A percentile compares a stretch with the other conserved stretches of the same genome.
Conservation (phyloP, 2,329 filamentous ascomycete species). For the Phyllosticta citribraziliensis region DNA sequence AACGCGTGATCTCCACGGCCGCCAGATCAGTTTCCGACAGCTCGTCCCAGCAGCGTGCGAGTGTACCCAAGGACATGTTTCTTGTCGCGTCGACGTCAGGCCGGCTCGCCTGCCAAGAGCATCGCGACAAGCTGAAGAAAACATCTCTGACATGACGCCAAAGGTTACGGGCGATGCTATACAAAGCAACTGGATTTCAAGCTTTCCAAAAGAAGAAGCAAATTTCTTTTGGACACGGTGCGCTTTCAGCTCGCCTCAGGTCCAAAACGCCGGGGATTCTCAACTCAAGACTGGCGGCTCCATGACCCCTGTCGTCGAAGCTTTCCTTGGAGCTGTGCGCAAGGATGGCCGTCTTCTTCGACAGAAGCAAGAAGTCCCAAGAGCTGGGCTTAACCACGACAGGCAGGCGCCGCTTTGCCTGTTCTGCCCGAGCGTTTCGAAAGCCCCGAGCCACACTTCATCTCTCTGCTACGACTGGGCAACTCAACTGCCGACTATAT, state of each 20-base stretch:
- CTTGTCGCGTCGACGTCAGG: too few species aligned
- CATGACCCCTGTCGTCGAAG: neutral
- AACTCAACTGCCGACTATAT: neutral
- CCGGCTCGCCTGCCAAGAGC: too few species aligned
- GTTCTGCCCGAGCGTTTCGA: neutral
- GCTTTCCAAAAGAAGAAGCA: neutral
- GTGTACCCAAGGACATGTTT: neutral
- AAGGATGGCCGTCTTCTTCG: neutral
- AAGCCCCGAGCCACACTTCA: neutral
- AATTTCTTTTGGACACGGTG: neutral
- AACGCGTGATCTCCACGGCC: neutral
- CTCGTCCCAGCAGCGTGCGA: neutral
- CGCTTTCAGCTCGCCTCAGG: neutral
- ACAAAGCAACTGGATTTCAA: neutral
- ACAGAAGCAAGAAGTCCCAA: neutral
- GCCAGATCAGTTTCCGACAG: neutral
- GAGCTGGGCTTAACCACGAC: neutral
- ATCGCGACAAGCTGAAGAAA: neutral
- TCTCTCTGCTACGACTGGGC: neutral
- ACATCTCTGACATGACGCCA: too few species aligned
- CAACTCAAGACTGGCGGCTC: neutral
- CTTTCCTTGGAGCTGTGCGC: neutral
- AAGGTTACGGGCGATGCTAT: neutral
- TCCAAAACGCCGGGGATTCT: neutral
- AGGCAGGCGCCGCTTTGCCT: neutral